Conservation (phyloP, 2,329 filamentous ascomycete species). For the Colletotrichum coccodes region DNA sequence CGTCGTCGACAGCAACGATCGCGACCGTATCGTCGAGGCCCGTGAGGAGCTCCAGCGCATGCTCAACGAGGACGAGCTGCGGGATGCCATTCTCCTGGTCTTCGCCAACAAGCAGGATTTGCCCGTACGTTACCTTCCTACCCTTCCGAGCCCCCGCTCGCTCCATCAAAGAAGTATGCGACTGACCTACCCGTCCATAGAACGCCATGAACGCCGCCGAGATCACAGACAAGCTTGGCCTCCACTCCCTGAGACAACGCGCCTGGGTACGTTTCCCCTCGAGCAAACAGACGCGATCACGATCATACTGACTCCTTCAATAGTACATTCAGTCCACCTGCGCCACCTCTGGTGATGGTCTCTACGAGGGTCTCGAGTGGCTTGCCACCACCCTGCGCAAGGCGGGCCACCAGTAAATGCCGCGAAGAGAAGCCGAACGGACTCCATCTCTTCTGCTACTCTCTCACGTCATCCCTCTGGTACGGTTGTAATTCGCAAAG, state of each 20-base stretch:
- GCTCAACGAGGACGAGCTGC: constrained; percentile 98
- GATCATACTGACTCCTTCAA: constrained; percentile 31
- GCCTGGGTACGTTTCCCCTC: constrained; percentile 83
- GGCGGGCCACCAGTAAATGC: constrained; percentile 71
- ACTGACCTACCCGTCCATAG: constrained; percentile 54
- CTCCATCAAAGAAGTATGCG: background rate
- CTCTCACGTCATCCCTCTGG: constrained; percentile 56
- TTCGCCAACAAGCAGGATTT: constrained; percentile 99
- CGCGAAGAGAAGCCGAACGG: constrained; percentile 41
- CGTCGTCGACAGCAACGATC: constrained; percentile 99
- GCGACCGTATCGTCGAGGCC: constrained; percentile 96
- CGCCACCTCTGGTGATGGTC: constrained; percentile 98
- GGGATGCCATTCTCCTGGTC: constrained; percentile 94
- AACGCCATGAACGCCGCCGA: constrained; percentile 99
- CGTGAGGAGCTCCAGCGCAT: constrained; percentile 97
- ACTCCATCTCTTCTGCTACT: constrained; percentile 46
- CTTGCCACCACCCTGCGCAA: constrained; percentile 86
- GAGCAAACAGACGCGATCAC: background rate
- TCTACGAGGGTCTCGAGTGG: constrained; percentile 99
- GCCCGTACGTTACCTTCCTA: constrained; percentile 72
- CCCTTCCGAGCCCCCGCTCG: background rate
- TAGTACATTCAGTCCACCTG: constrained; percentile 99
- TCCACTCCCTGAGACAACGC: constrained; percentile 98
- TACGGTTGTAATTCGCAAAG: constrained; percentile 69
- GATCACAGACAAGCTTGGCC: constrained; percentile 99